Percentiles rank a stretch among this genome's conserved stretches.
Conservation (phyloP, 495 filamentous ascomycete genomes). For the Neurospora sp. region DNA sequence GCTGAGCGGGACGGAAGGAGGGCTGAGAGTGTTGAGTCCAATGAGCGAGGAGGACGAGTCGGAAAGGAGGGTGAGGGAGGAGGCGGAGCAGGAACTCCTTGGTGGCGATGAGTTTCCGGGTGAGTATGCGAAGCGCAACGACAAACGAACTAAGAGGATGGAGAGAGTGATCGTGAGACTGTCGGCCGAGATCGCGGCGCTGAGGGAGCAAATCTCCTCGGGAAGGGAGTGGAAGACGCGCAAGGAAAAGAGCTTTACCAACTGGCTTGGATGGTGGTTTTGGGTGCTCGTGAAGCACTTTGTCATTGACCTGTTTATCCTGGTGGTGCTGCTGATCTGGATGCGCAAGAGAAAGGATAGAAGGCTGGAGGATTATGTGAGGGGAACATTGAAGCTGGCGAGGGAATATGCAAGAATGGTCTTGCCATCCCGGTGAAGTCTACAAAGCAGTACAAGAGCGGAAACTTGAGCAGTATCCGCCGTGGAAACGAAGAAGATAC, state of each 20-base stretch:
- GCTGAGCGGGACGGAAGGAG: constrained; percentile 37
- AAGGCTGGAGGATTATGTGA: constrained; percentile 66
- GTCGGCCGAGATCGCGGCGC: constrained; percentile 86
- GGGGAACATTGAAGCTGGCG: constrained; percentile 49
- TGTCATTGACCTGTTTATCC: constrained; percentile 56
- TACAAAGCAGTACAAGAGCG: not conserved
- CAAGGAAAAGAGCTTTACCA: constrained; percentile 45
- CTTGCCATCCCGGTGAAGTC: constrained; percentile 39
- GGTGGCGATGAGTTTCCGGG: constrained; percentile 31
- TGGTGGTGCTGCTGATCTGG: constrained; percentile 65
- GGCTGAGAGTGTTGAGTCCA: constrained; percentile 64
- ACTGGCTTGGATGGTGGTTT: constrained; percentile 66
- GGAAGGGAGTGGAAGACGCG: constrained; percentile 44
- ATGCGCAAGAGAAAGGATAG: constrained; percentile 68
- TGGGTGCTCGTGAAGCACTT: constrained; percentile 66
- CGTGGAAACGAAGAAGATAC: not conserved
- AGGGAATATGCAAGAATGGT: constrained; percentile 49
- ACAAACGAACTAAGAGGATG: constrained; percentile 69
- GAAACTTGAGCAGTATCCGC: not conserved
- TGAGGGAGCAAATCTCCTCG: constrained; percentile 81
- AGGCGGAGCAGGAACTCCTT: constrained; percentile 30
- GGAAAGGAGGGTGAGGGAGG: constrained; percentile 37
- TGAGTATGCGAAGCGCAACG: constrained; percentile 32
- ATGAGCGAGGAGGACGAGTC: constrained; percentile 71
- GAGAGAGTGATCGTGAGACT: constrained; percentile 82